A percentile compares a stretch with the other conserved stretches of the same genome.
phyloP scores from a whole-genome alignment of 495 filamentous ascomycete genomes.

The Penicillium salamii region DNA sequence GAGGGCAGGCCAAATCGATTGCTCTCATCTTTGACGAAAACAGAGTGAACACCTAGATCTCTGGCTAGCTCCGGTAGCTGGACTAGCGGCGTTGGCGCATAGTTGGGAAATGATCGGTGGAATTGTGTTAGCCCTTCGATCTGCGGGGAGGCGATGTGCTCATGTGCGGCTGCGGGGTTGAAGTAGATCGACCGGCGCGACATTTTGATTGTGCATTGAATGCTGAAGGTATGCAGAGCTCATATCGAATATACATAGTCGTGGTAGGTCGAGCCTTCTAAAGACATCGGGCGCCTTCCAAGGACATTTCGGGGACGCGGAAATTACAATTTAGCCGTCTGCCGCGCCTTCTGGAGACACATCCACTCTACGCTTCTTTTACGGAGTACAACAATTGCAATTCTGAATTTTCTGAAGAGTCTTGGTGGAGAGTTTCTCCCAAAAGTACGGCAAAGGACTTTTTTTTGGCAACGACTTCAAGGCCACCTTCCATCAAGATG shows the following conservation, averaged over 20 bases:
- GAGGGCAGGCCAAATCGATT: constrained; percentile 60
- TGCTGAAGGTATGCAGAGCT: not conserved
- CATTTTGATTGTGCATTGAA: constrained; percentile 6
- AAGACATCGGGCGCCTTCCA: constrained; percentile 18
- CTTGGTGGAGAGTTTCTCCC: no score
- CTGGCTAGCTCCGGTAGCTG: constrained; percentile 49
- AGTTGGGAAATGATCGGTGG: constrained; percentile 51
- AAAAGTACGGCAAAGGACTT: no score
- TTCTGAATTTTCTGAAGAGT: no score
- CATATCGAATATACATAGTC: not conserved
- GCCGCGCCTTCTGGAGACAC: constrained; percentile 4
- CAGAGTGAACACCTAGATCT: constrained; percentile 50
- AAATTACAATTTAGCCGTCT: not conserved
- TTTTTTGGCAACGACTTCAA: no score
- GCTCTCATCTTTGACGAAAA: constrained; percentile 61
- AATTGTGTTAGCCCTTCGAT: constrained; percentile 32
- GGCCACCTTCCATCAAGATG: no score
- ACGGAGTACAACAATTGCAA: no score
- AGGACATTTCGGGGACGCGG: constrained; percentile 11
- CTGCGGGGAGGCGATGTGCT: constrained; percentile 12
- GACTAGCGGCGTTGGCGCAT: constrained; percentile 48
- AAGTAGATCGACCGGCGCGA: constrained; percentile 27
- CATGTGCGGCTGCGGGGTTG: constrained; percentile 24
- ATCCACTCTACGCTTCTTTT: no score
- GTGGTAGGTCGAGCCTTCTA: constrained; percentile 2